A percentile compares a stretch with the other conserved stretches of the same genome.
These are phyloP conservation scores for Syzygium oleosum DNA, from an alignment of 345 rosid species.

Conservation along the genomic window DNA sequence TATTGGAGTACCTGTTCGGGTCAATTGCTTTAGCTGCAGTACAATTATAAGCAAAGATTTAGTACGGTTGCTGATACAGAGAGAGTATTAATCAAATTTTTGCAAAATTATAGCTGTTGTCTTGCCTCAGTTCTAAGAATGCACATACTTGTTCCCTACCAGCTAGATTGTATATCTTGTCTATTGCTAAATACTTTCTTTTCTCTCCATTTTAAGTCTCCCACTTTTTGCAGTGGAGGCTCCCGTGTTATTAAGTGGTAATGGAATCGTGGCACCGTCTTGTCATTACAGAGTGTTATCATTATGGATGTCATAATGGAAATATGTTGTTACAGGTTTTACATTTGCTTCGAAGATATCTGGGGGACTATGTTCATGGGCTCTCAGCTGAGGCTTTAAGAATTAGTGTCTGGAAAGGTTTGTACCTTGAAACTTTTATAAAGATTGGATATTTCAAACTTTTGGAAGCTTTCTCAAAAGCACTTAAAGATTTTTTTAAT, in stretches of 20 bases:
- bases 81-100: background rate
- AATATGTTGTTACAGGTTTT: slow-evolving; percentile 48
- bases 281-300: background rate
- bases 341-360: slow-evolving; percentile 92
- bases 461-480: background rate
- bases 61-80: background rate
- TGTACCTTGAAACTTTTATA: background rate
- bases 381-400: slow-evolving; percentile 87
- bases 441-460: background rate
- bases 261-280: background rate
- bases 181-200: background rate
- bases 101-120: background rate
- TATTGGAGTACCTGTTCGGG: background rate
- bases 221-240: background rate
- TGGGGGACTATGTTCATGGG: slow-evolving; percentile 96
- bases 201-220: background rate
- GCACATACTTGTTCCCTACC: background rate
- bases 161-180: background rate
- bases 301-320: background rate
- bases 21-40: background rate
- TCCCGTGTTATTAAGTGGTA: background rate
- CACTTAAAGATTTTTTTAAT: background rate
- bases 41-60: background rate
- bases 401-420: slow-evolving; percentile 99
- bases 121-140: background rate